Percentiles rank a stretch among this genome's conserved stretches.
Conservation (phyloP, 1,284 basidiomycete species). For the Inonotus hispidus region DNA sequence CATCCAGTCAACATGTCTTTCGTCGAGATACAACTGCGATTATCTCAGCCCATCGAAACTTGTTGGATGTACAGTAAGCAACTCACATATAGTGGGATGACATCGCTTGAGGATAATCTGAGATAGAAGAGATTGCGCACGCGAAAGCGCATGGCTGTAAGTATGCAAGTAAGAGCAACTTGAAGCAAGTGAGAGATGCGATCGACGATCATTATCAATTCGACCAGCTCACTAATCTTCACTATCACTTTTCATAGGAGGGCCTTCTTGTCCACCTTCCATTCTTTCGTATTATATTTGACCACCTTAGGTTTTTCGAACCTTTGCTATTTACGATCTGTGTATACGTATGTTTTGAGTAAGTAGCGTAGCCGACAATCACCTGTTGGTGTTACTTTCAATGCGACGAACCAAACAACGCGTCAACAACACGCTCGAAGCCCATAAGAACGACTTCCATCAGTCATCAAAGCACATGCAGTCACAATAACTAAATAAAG, state of each 20-base stretch:
- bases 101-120: slow-evolving; percentile 54
- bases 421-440: slow-evolving; percentile 12
- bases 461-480: neutral
- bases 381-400: too few species aligned
- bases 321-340: too few species aligned
- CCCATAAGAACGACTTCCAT: neutral
- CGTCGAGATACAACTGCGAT: slow-evolving; percentile 66
- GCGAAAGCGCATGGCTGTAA: slow-evolving; percentile 38
- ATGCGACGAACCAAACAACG: slow-evolving; percentile 1
- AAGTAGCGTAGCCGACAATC: too few species aligned
- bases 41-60: neutral
- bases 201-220: neutral
- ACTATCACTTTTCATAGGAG: too few species aligned
- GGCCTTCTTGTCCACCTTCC: too few species aligned
- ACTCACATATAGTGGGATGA: slow-evolving; percentile 68
- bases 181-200: neutral
- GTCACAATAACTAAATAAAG: neutral
- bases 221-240: too few species aligned
- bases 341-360: too few species aligned
- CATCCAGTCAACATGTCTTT: slow-evolving; percentile 78
- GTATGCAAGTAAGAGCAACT: neutral
- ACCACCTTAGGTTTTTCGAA: too few species aligned
- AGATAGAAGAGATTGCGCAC: slow-evolving; percentile 66
- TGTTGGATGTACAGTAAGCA: neutral
- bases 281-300: too few species aligned